Evolutionary conservation across 805 yeast species (phyloP).

Genomic region (Pichia insulana): DNA sequence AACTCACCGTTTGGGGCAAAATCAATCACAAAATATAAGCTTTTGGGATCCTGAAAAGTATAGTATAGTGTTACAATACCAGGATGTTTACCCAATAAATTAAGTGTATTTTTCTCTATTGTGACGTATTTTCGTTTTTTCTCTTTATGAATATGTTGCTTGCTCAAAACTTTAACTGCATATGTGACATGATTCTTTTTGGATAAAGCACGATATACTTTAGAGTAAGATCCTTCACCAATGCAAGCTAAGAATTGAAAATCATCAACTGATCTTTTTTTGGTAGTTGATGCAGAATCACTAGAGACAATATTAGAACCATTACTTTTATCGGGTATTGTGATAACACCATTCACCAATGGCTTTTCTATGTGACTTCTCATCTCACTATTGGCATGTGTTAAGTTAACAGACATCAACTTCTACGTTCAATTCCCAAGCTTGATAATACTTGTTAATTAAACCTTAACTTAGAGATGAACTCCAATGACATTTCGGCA

Average conservation of each 20-base stretch:
- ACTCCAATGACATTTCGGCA: too few relatives aligned
- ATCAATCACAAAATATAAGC: slow-evolving; percentile 85
- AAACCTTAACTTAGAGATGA: too few relatives aligned
- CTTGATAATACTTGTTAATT: too few relatives aligned
- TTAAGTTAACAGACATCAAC: too few relatives aligned
- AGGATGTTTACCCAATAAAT: slow-evolving; percentile 84
- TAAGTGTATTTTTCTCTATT: slow-evolving; percentile 85
- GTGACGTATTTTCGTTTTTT: slow-evolving; percentile 92
- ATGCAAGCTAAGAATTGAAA: slow-evolving; percentile 81
- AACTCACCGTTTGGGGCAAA: slow-evolving; percentile 95
- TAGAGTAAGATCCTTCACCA: slow-evolving; percentile 95
- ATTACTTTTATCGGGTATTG: too few relatives aligned
- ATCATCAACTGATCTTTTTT: slow-evolving; percentile 62
- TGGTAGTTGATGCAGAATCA: slow-evolving; percentile 1
- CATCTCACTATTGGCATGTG: too few relatives aligned
- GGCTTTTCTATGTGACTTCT: too few relatives aligned
- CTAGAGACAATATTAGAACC: background rate
- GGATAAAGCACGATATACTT: slow-evolving; percentile 83
- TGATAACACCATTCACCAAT: too few relatives aligned
- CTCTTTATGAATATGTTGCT: slow-evolving; percentile 88
- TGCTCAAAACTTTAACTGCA: slow-evolving; percentile 87
- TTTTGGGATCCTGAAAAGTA: slow-evolving; percentile 88
- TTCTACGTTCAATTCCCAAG: too few relatives aligned
- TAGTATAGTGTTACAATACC: slow-evolving; percentile 88
- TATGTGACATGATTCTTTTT: slow-evolving; percentile 62